Percentiles rank a stretch among this genome's conserved stretches.
Evolutionary conservation across 768 basidiomycete genomes (phyloP).

Genomic region (Cyclocybe aegerita): DNA sequence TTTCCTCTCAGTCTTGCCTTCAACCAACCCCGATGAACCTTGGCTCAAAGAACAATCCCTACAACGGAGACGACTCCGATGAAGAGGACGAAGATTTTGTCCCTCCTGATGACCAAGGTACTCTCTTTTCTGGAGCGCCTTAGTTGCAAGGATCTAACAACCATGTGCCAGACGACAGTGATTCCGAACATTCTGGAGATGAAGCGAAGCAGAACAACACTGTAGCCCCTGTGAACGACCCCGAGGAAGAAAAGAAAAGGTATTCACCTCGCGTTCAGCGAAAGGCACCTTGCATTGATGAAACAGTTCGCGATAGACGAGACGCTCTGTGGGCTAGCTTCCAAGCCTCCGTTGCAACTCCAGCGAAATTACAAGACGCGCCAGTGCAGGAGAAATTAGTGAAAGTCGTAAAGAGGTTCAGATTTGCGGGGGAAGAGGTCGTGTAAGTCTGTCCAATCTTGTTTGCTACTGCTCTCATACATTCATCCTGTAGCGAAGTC

Average conservation of each 20-base stretch:
- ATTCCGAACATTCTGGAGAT: conserved; percentile 19
- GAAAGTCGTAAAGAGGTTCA: conserved; percentile 66
- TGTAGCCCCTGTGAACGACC: conserved; percentile 11
- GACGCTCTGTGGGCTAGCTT: conserved; percentile 69
- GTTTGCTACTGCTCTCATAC: conserved; percentile 7
- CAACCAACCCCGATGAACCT: conserved; percentile 2
- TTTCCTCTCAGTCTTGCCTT: neutral
- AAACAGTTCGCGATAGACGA: conserved; percentile 42
- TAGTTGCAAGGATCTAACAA: neutral
- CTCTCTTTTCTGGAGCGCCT: neutral
- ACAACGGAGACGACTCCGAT: conserved; percentile 39
- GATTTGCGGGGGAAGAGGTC: conserved; percentile 77
- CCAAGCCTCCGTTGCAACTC: conserved; percentile 53
- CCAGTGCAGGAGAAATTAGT: conserved; percentile 37
- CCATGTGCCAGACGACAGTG: conserved; percentile 8
- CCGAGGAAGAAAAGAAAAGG: conserved; percentile 43
- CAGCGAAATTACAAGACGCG: conserved; percentile 18
- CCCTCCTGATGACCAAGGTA: conserved; percentile 48
- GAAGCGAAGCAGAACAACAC: conserved; percentile 1
- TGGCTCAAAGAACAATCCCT: neutral
- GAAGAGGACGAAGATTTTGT: conserved; percentile 75
- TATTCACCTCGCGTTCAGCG: conserved; percentile 1
- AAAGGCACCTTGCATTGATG: conserved; percentile 1
- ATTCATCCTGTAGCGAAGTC: conserved; percentile 52
- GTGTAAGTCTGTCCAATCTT: conserved; percentile 44